Base-by-base conservation (phyloP, 345 rosid genomes). In the Raphanus raphanistrum region DNA sequence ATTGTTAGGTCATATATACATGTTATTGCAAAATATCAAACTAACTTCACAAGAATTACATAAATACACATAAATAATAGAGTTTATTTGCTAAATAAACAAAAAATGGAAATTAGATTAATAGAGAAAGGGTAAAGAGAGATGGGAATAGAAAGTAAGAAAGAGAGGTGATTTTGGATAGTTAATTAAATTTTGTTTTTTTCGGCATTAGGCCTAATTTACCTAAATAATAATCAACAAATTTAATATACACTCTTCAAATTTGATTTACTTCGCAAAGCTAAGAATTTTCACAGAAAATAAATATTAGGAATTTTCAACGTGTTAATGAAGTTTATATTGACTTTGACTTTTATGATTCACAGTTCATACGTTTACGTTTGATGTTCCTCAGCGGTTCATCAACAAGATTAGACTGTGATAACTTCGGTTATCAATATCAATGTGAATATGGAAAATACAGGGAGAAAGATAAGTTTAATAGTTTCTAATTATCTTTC, bases 251-350 rank as follows among this genome's bases (percentile, higher is more conserved):
- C 21, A 63, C 70, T 4, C 25, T 55, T 28, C 25, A 12, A 45
- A 72, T 29, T 12, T 4, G 3, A 72, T n/a, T 72, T 16, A 32
- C 35, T 41, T 50, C 28, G 17, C 28, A 3, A 17, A 32, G 35
- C 35, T 17, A 29, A 2, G 21, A 48, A 31, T 29, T 48, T 43
- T 3, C 21, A 48, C 48, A 72, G 3, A 32, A 41, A 62, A 62
- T 0, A 3, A n/a, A 43, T n/a, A 0, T 6, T 15, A 15, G 13
- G 4, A 61, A 17, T 45, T 31, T 62, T 45, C 8, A 36, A 69
- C 79, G 41, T 69, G 66, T 57, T 25, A 32, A 32, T 4, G 35
- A 50, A 69, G 63, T n/a, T 69, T 41, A 32, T 58, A 66, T 75
- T 26, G 66, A 62, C 70, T 67, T 41, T 11, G 78, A 31, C 33